Evolutionary conservation across 2,329 filamentous ascomycete genomes (phyloP).

Genomic region (Talaromyces funiculosus): DNA sequence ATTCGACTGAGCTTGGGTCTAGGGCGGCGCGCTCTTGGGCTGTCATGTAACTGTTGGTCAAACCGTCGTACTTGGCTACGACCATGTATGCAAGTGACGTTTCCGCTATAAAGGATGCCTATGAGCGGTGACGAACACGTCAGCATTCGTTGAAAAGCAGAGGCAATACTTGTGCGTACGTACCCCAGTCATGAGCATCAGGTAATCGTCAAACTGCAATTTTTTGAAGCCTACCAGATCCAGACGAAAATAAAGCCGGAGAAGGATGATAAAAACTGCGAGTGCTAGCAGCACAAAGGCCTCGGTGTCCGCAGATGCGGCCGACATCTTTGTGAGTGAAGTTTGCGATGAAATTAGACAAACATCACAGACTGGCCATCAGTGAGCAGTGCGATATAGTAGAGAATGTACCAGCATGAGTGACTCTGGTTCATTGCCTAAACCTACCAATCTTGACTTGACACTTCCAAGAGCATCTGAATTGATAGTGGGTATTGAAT

Average conservation of each 20-base stretch:
- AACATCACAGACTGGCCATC: background rate
- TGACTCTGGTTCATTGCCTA: background rate
- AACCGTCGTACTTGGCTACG: slow-evolving; percentile 41
- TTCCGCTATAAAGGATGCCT: slow-evolving; percentile 47
- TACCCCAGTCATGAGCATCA: slow-evolving; percentile 50
- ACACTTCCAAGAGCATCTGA: background rate
- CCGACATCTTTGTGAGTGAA: slow-evolving; percentile 1
- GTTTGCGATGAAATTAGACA: background rate
- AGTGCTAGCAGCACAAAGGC: slow-evolving; percentile 47
- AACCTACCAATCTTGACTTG: background rate
- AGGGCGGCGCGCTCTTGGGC: slow-evolving; percentile 42
- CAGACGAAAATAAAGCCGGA: slow-evolving; percentile 47
- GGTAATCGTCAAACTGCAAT: slow-evolving; percentile 51
- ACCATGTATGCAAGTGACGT: slow-evolving; percentile 45
- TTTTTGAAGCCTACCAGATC: slow-evolving; percentile 39
- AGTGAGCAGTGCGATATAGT: background rate
- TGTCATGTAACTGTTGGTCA: slow-evolving; percentile 55
- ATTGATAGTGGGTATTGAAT: background rate
- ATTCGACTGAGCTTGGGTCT: slow-evolving; percentile 42
- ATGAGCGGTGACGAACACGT: background rate
- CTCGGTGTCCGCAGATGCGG: slow-evolving; percentile 24
- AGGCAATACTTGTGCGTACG: slow-evolving; percentile 16
- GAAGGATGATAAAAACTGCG: slow-evolving; percentile 42
- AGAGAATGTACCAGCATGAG: background rate
- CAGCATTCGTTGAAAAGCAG: background rate